Base-by-base conservation (phyloP, 805 yeast genomes). In the Brettanomyces bruxellensis region DNA sequence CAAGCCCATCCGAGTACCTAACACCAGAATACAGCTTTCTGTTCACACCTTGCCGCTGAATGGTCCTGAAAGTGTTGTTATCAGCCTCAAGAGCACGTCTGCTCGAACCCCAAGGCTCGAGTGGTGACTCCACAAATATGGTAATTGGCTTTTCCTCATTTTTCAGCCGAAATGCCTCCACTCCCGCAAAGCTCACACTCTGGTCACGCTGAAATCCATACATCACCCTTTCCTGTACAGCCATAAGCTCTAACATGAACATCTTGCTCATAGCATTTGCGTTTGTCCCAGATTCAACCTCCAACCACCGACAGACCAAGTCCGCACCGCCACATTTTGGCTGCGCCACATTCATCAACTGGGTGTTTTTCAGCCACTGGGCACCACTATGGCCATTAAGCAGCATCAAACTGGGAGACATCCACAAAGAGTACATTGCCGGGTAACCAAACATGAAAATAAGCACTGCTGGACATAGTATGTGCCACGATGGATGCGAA, bases 361-460 rank as follows among this genome's bases (percentile, higher is more conserved):
- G 32, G 25, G 55, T 55, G 7, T 54, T 47, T 47, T 54, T 48
- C 44, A 52, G 39, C 39, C 45, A 42, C 30, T 48, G 43, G 43
- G 52, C 43, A 39, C 44, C 45, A 34, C 38, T 47, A 43, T 42
- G 45, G 44, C 45, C 39, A 25, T 44, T 54, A 41, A 41, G 41
- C 36, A 47, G 44, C 4, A 48, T 34, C 30, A 47, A 34, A 8
- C 52, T 55, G 5, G 66, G 55, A 11, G 62, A 52, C n/a, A 62
- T 55, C 42, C 56, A 59, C 3, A 67, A 45, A 11, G 70, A 51
- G 52, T 70, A 69, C 11, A 77, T 53, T 0, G 78, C 57, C 2
- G 81, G 79, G 52, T 75, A 78, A 8, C 79, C 66, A 23, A 78
- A 48, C 4, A 73, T 58, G 47, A 78, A 71, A 7, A 71, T 67